Conservation (phyloP, 2,329 filamentous ascomycete species). For the Alternaria atra region DNA sequence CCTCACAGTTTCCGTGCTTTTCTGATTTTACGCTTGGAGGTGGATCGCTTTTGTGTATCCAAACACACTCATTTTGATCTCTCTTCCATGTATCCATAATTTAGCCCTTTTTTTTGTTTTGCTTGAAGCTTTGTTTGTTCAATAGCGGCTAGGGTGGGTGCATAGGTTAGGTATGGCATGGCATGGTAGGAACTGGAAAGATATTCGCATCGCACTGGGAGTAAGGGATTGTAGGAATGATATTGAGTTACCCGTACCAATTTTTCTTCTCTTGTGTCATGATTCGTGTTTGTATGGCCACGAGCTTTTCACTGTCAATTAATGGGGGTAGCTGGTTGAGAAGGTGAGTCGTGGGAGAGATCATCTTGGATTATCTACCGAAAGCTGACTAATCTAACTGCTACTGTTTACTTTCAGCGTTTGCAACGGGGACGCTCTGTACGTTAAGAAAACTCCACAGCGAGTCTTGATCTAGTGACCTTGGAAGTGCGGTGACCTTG, state of each 20-base stretch:
- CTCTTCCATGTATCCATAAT: slow-evolving; percentile 20
- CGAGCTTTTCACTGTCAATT: background rate
- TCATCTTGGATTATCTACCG: too few species aligned
- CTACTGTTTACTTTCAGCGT: too few species aligned
- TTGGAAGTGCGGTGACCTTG: too few species aligned
- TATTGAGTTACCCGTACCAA: background rate
- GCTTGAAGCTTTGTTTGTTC: slow-evolving; percentile 1
- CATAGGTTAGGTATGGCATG: slow-evolving; percentile 16
- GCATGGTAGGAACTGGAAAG: slow-evolving; percentile 1
- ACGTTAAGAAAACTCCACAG: background rate
- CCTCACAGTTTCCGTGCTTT: slow-evolving; percentile 1
- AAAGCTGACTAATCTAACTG: too few species aligned
- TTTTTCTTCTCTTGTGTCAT: background rate
- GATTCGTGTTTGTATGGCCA: background rate
- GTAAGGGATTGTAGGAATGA: background rate
- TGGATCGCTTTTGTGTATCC: slow-evolving; percentile 7
- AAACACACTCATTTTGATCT: slow-evolving; percentile 16
- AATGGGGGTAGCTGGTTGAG: background rate
- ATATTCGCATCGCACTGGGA: slow-evolving; percentile 10
- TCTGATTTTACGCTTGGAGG: slow-evolving; percentile 7
- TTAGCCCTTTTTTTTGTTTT: slow-evolving; percentile 8
- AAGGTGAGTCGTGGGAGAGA: background rate
- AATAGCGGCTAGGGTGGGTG: slow-evolving; percentile 8
- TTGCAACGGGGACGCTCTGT: too few species aligned
- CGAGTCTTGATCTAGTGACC: too few species aligned